Evolutionary conservation across 106 monocot genomes (phyloP).

Genomic region (Xerophyta viscosa): DNA sequence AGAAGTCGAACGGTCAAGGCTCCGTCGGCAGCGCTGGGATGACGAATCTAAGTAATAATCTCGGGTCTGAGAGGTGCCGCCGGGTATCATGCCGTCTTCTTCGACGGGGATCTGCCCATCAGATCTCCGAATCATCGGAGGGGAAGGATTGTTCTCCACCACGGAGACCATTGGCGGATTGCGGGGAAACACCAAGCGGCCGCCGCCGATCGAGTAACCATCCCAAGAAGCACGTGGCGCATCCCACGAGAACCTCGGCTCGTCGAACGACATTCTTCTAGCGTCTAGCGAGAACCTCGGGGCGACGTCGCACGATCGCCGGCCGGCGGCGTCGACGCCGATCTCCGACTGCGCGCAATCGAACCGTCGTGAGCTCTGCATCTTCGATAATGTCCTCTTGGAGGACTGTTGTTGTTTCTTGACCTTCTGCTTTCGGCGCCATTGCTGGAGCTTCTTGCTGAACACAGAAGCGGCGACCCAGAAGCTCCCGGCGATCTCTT

Average conservation of each 20-base stretch:
- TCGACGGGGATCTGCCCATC: conserved; percentile 89
- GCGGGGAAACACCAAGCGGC: conserved; percentile 25
- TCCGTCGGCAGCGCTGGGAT: conserved; percentile 39
- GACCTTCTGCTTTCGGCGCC: conserved; percentile 53
- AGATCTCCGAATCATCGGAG: conserved; percentile 46
- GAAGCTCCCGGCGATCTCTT: conserved; percentile 42
- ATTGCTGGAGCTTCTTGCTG: conserved; percentile 73
- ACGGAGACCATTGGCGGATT: conserved; percentile 68
- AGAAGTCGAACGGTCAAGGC: conserved; percentile 66
- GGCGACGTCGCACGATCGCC: conserved; percentile 58
- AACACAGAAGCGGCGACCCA: conserved; percentile 59
- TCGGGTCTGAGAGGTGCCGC: conserved; percentile 53
- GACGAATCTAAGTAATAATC: conserved; percentile 75
- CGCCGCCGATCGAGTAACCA: conserved; percentile 44
- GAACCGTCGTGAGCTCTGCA: conserved; percentile 12
- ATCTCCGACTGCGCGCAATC: conserved; percentile 52
- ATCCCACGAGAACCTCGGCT: conserved; percentile 52
- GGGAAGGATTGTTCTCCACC: conserved; percentile 39
- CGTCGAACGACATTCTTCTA: conserved; percentile 59
- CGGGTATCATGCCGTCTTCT: conserved; percentile 53
- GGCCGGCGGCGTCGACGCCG: conserved; percentile 39
- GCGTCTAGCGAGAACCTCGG: conserved; percentile 81
- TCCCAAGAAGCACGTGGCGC: conserved; percentile 87
- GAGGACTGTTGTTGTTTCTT: conserved; percentile 34
- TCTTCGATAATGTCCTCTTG: background rate